Evolutionary conservation across 257 asterid species (phyloP).

Genomic region (Gynochthodes officinalis): DNA sequence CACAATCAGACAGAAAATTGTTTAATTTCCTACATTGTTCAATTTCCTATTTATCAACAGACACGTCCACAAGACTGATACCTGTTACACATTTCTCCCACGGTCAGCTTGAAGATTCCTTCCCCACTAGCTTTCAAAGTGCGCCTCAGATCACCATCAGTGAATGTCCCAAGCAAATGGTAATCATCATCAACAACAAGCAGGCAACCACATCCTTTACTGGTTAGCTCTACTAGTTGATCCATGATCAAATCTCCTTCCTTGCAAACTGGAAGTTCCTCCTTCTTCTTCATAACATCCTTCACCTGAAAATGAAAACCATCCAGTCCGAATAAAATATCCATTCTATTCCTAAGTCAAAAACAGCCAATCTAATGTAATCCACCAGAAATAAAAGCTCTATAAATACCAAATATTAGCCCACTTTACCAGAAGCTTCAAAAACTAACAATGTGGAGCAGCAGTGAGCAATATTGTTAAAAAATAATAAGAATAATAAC

Average conservation of each 20-base stretch:
- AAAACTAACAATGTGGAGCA: neutral
- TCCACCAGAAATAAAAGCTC: neutral
- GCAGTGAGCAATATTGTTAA: neutral
- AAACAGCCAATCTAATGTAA: neutral
- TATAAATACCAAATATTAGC: neutral
- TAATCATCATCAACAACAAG: conserved; percentile 60
- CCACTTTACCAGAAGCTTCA: neutral
- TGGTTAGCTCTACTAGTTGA: conserved; percentile 85
- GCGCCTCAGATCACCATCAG: conserved; percentile 90
- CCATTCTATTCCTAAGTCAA: neutral
- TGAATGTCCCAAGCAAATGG: conserved; percentile 79
- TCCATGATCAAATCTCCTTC: conserved; percentile 86
- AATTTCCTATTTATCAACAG: neutral
- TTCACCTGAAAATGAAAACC: conserved; percentile 52
- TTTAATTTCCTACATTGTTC: neutral
- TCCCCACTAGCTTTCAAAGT: conserved; percentile 87
- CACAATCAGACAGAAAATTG: neutral
- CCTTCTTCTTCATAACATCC: conserved; percentile 86
- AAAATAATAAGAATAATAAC: neutral
- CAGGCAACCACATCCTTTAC: conserved; percentile 95
- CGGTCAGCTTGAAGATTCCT: conserved; percentile 84
- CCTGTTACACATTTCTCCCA: conserved; percentile 96
- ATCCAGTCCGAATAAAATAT: neutral
- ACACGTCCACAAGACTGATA: conserved; percentile 11
- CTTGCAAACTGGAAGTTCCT: conserved; percentile 79